phyloP scores from a whole-genome alignment of 306 rosid genomes.

The Gleditsia sinensis region DNA sequence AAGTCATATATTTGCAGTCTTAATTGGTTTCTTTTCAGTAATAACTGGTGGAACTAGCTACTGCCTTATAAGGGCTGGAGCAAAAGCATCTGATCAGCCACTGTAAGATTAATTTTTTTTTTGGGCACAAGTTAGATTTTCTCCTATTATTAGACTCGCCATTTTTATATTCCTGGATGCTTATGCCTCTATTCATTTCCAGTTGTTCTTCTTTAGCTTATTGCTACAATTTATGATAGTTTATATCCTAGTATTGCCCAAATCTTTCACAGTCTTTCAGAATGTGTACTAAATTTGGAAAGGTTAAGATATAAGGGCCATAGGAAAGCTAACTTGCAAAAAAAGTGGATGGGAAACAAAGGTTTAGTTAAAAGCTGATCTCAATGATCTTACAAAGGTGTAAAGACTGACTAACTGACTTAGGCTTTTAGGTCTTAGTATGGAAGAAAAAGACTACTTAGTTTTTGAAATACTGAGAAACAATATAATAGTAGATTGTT shows the following conservation, averaged over 20 bases:
- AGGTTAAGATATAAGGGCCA: neutral
- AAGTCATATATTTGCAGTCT: conserved; percentile 45
- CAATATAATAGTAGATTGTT: neutral
- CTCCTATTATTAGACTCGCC: neutral
- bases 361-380: neutral
- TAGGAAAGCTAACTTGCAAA: neutral
- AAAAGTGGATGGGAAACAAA: neutral
- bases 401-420: neutral
- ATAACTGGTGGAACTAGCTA: conserved; percentile 71
- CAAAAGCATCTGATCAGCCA: conserved; percentile 81
- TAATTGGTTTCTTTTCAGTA: conserved; percentile 64
- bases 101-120: conserved; percentile 54
- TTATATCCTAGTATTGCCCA: neutral
- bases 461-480: neutral
- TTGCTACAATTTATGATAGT: neutral
- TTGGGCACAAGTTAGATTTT: neutral
- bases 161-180: neutral
- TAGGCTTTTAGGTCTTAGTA: neutral
- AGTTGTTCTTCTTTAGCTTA: neutral
- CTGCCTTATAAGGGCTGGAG: conserved; percentile 75
- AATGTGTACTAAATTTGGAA: neutral
- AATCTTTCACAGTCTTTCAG: neutral
- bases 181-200: neutral
- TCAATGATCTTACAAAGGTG: neutral
- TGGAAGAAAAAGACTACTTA: neutral